phyloP scores from a whole-genome alignment of 106 monocot genomes.

The Dendrobium catenatum region DNA sequence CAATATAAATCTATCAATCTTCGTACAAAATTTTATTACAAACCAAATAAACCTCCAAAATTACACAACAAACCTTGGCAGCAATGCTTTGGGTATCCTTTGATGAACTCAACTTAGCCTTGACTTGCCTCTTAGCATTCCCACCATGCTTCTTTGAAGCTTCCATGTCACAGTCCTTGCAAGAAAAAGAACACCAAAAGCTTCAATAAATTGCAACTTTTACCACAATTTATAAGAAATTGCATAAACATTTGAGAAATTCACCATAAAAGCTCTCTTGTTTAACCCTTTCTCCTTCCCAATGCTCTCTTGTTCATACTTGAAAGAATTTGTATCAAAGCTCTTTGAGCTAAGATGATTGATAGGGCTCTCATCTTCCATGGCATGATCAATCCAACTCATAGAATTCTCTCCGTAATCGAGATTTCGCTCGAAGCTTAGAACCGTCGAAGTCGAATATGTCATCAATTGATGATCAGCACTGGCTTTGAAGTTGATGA shows the following conservation, averaged over 20 bases:
- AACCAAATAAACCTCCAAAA: background rate
- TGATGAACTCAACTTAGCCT: constrained; percentile 39
- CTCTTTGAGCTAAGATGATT: background rate
- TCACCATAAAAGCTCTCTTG: background rate
- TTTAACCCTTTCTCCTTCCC: background rate
- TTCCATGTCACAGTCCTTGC: constrained; percentile 36
- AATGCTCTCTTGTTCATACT: background rate
- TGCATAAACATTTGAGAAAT: background rate
- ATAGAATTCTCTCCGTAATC: constrained; percentile 25
- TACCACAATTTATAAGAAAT: background rate
- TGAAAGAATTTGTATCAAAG: background rate
- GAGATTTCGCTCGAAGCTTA: constrained; percentile 54
- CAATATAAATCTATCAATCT: background rate
- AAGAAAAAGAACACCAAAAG: background rate
- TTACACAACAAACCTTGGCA: constrained; percentile 57
- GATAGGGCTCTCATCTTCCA: constrained; percentile 3
- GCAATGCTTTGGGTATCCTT: constrained; percentile 92
- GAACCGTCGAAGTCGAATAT: constrained; percentile 37
- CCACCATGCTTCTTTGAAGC: constrained; percentile 56
- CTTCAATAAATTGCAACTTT: too few relatives aligned
- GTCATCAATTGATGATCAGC: background rate
- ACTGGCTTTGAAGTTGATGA: background rate
- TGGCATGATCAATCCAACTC: constrained; percentile 26
- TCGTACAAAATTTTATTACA: background rate
- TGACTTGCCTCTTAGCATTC: constrained; percentile 28